These are phyloP conservation scores for Niebla homalea DNA, from an alignment of 495 filamentous ascomycete species.

Conservation along the genomic window DNA sequence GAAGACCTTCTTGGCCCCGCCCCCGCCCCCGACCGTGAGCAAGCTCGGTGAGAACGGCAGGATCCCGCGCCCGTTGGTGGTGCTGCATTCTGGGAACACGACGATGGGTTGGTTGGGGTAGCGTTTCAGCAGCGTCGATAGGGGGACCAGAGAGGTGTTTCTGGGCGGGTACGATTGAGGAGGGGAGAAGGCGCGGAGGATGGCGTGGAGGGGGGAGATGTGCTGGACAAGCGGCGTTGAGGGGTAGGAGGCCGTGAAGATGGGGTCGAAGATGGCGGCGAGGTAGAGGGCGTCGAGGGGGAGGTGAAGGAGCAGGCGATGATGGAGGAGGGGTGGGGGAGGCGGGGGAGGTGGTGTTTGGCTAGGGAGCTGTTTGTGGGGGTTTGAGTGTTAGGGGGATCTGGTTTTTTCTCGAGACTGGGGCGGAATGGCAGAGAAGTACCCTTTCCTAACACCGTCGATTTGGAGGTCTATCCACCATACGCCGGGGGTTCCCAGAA, in stretches of 20 bases:
- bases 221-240: slow-evolving; percentile 55
- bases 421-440: not conserved
- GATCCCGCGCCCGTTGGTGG: slow-evolving; percentile 87
- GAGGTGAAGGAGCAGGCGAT: slow-evolving; percentile 86
- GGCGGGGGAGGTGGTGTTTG: slow-evolving; percentile 47
- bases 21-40: slow-evolving; percentile 43
- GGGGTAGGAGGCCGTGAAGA: slow-evolving; percentile 80
- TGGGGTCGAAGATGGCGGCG: slow-evolving; percentile 89
- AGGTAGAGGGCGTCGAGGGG: slow-evolving; percentile 85
- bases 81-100: slow-evolving; percentile 84
- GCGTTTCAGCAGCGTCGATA: slow-evolving; percentile 46
- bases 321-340: slow-evolving; percentile 62
- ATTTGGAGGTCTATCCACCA: slow-evolving; percentile 98
- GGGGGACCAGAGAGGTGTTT: slow-evolving; percentile 39
- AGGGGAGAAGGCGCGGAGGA: slow-evolving; percentile 55
- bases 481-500: slow-evolving; percentile 74
- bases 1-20: slow-evolving; percentile 55
- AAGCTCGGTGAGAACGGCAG: slow-evolving; percentile 67
- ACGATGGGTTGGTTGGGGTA: slow-evolving; percentile 65
- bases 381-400: not conserved
- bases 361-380: slow-evolving; percentile 34
- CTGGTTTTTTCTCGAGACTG: not conserved
- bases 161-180: slow-evolving; percentile 37
- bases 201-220: slow-evolving; percentile 61
- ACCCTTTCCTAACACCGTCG: slow-evolving; percentile 86